A percentile compares a stretch with the other conserved stretches of the same genome.
Conservation (phyloP, 495 filamentous ascomycete genomes). For the Geopyxis carbonaria region DNA sequence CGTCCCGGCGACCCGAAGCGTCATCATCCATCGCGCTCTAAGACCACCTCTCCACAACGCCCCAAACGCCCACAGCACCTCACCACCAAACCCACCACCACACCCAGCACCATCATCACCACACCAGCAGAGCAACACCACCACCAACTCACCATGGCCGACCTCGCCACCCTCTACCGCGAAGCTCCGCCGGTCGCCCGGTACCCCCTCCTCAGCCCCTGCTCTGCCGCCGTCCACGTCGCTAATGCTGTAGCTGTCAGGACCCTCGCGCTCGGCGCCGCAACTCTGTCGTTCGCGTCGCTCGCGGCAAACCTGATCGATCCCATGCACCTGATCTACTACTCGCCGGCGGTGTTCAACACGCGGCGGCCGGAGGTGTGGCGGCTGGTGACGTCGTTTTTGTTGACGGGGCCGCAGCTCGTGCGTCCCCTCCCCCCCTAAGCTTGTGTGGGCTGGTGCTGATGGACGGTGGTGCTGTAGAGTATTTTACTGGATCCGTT, state of each 20-base stretch:
- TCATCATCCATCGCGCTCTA: too few species aligned
- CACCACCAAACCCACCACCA: neutral
- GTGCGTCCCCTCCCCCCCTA: constrained; percentile 8
- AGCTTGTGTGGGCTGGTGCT: neutral
- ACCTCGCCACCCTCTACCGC: constrained; percentile 17
- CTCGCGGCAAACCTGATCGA: constrained; percentile 14
- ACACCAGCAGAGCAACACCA: neutral
- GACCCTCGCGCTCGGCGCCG: constrained; percentile 18
- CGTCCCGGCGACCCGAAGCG: too few species aligned
- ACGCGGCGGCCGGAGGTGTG: constrained; percentile 17
- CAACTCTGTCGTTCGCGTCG: constrained; percentile 18
- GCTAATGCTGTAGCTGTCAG: constrained; percentile 1
- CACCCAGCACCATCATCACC: neutral
- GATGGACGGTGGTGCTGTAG: constrained; percentile 6
- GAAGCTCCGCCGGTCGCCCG: constrained; percentile 22
- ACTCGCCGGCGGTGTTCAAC: constrained; percentile 13
- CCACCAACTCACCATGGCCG: constrained; percentile 15
- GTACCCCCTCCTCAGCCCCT: constrained; percentile 7
- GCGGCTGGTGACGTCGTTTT: constrained; percentile 21
- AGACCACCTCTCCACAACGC: too few species aligned
- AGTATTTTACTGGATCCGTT: constrained; percentile 23
- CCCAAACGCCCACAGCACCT: too few species aligned
- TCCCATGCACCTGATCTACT: constrained; percentile 14
- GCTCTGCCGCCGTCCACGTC: constrained; percentile 4
- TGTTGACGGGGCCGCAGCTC: constrained; percentile 17